Evolutionary conservation across 1,284 basidiomycete species (phyloP).

Genomic region (Sporisorium exsertum): DNA sequence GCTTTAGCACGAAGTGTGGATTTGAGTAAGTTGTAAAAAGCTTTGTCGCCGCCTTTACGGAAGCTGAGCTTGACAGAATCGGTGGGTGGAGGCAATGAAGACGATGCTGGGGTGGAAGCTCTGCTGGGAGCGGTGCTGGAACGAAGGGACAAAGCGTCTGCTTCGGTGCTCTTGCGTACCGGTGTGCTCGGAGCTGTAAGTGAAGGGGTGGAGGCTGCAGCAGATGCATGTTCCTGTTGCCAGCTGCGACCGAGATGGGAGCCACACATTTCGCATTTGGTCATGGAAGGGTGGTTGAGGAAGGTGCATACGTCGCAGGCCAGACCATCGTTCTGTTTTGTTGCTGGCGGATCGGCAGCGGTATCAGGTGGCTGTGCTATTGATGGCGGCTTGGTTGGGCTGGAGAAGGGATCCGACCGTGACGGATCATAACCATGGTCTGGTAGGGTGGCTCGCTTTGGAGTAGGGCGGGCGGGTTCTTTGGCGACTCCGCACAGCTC

Average conservation of each 20-base stretch:
- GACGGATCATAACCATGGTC: slow-evolving; percentile 7
- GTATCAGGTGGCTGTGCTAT: slow-evolving; percentile 7
- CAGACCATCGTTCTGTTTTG: slow-evolving; percentile 16
- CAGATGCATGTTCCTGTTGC: slow-evolving; percentile 24
- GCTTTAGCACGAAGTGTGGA: slow-evolving; percentile 80
- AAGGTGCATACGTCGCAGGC: slow-evolving; percentile 89
- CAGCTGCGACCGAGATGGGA: slow-evolving; percentile 74
- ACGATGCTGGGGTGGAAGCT: slow-evolving; percentile 74
- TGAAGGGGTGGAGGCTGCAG: slow-evolving; percentile 38
- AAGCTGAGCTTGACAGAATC: slow-evolving; percentile 77
- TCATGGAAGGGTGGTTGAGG: slow-evolving; percentile 83
- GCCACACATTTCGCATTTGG: slow-evolving; percentile 87
- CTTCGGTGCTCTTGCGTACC: slow-evolving; percentile 32
- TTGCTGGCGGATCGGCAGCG: neutral
- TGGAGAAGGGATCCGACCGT: slow-evolving; percentile 13
- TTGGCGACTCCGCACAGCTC: slow-evolving; percentile 60
- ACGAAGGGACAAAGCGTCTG: slow-evolving; percentile 33
- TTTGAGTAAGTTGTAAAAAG: slow-evolving; percentile 84
- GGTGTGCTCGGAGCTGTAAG: slow-evolving; percentile 31
- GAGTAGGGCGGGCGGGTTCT: slow-evolving; percentile 40
- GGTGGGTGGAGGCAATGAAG: slow-evolving; percentile 73
- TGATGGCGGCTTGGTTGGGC: slow-evolving; percentile 17
- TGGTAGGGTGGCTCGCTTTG: slow-evolving; percentile 10
- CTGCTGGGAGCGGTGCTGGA: slow-evolving; percentile 40
- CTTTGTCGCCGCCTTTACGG: slow-evolving; percentile 86